A percentile compares a stretch with the other conserved stretches of the same genome.
Conservation (phyloP, 352 stramenopile genomes). For the Blastocystis sp. region DNA sequence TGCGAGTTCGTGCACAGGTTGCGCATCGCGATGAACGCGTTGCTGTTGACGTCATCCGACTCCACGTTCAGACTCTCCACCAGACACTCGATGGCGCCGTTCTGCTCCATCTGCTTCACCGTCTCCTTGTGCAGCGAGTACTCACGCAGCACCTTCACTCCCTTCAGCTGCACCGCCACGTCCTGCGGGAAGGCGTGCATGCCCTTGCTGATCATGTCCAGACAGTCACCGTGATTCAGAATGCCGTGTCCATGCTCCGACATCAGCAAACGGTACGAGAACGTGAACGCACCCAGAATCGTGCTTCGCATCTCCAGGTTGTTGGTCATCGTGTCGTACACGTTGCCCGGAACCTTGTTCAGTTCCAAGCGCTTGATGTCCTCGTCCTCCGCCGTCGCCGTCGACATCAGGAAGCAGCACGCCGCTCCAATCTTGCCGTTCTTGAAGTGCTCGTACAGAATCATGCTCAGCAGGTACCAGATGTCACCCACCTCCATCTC, state of each 20-base stretch:
- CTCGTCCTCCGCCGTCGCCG: not conserved
- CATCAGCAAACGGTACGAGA: constrained; percentile 52
- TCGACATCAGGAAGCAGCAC: constrained; percentile 24
- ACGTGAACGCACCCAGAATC: constrained; percentile 33
- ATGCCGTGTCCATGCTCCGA: constrained; percentile 14
- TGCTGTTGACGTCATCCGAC: constrained; percentile 33
- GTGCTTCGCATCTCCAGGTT: constrained; percentile 21
- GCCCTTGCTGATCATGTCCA: constrained; percentile 9
- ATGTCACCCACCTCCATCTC: not conserved
- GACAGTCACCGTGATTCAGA: constrained; percentile 36
- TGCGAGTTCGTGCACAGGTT: constrained; percentile 54
- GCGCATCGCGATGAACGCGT: constrained; percentile 44
- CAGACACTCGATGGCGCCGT: constrained; percentile 9
- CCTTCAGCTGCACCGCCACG: constrained; percentile 29
- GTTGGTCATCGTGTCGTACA: constrained; percentile 26
- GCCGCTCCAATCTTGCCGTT: constrained; percentile 51
- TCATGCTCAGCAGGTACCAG: not conserved
- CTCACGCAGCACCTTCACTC: constrained; percentile 44
- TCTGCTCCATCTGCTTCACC: constrained; percentile 29
- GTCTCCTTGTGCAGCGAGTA: constrained; percentile 36
- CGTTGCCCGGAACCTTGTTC: not conserved
- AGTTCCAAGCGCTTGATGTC: not conserved
- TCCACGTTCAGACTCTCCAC: constrained; percentile 23
- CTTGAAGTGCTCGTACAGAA: constrained; percentile 21
- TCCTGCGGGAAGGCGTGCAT: constrained; percentile 3